These are phyloP conservation scores for Neobulgaria alba DNA, from an alignment of 2,329 filamentous ascomycete species.

Conservation along the genomic window DNA sequence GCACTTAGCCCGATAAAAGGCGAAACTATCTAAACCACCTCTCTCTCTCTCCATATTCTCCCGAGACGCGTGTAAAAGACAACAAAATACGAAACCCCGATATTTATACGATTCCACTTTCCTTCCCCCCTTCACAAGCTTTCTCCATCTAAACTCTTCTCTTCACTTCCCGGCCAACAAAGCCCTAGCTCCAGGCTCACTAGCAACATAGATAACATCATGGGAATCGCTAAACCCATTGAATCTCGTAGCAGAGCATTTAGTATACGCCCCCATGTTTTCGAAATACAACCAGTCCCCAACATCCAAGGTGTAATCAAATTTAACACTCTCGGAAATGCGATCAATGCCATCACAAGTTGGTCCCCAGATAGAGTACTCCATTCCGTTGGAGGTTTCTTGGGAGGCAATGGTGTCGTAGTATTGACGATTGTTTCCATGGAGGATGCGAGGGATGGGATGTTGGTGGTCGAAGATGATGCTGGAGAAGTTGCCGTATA, in stretches of 20 bases:
- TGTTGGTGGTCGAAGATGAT: constrained; percentile 99
- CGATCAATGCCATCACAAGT: constrained; percentile 97
- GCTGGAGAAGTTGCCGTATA: constrained; percentile 98
- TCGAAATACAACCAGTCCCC: constrained; percentile 99
- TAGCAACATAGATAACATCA: constrained; percentile 89
- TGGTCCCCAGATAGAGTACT: constrained; percentile 97
- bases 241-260: constrained; percentile 95
- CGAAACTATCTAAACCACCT: too few species aligned
- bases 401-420: constrained; percentile 48
- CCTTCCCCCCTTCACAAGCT: too few species aligned
- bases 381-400: constrained; percentile 45
- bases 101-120: too few species aligned
- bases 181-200: constrained; percentile 77
- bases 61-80: too few species aligned
- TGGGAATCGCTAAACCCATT: constrained; percentile 93
- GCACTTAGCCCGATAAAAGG: too few species aligned
- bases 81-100: too few species aligned
- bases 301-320: constrained; percentile 71
- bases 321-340: constrained; percentile 73
- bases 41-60: too few species aligned
- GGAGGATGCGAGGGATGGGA: constrained; percentile 74
- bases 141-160: too few species aligned
- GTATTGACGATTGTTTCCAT: constrained; percentile 46
- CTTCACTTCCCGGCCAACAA: constrained; percentile 44
- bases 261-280: constrained; percentile 97